Conservation (phyloP, 257 asterid species). For the Schizonepeta tenuifolia region DNA sequence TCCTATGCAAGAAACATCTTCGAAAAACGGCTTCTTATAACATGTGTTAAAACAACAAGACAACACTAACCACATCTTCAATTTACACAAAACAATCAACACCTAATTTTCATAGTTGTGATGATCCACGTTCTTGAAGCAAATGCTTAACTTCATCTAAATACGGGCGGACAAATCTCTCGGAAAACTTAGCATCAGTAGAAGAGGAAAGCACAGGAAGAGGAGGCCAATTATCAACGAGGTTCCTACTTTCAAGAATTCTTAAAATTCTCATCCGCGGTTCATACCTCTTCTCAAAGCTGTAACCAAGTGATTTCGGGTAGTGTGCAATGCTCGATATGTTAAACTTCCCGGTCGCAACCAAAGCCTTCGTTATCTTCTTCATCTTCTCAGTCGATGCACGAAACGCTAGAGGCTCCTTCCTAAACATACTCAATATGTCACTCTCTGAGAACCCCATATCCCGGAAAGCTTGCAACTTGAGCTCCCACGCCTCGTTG, state of each 20-base stretch:
- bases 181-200: too few relatives aligned
- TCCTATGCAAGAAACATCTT: too few relatives aligned
- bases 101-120: too few relatives aligned
- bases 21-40: too few relatives aligned
- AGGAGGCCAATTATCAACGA: not conserved
- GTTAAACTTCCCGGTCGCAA: not conserved
- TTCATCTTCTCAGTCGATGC: not conserved
- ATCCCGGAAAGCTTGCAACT: not conserved
- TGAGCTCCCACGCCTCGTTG: not conserved
- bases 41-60: too few relatives aligned
- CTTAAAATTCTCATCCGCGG: not conserved
- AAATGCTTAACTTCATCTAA: too few relatives aligned
- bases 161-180: too few relatives aligned
- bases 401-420: not conserved
- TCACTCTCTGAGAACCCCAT: not conserved
- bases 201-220: not conserved
- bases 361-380: not conserved
- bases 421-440: not conserved
- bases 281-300: not conserved
- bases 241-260: not conserved
- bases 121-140: too few relatives aligned
- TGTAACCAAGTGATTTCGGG: not conserved
- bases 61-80: too few relatives aligned
- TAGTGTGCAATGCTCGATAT: not conserved
- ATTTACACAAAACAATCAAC: too few relatives aligned